A percentile compares a stretch with the other conserved stretches of the same genome.
Conservation (phyloP, 1,284 basidiomycete species). For the Ceratobasidium sp. region DNA sequence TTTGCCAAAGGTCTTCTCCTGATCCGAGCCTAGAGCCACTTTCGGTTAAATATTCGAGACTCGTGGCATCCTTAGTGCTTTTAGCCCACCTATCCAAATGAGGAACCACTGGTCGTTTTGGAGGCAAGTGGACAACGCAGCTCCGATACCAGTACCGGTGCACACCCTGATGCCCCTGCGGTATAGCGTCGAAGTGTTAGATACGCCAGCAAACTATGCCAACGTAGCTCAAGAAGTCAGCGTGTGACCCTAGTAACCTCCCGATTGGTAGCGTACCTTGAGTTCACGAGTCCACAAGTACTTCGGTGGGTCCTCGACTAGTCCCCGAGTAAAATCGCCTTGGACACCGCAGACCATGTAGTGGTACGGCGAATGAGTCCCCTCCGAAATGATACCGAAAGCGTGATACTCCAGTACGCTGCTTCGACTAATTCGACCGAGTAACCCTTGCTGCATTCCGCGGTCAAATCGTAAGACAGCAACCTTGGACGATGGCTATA, state of each 20-base stretch:
- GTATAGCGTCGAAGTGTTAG: conserved; percentile 80
- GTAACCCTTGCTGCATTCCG: conserved; percentile 76
- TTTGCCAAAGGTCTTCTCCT: conserved; percentile 72
- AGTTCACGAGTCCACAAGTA: conserved; percentile 79
- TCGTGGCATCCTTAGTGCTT: conserved; percentile 69
- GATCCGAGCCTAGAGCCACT: conserved; percentile 44
- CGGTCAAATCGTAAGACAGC: conserved; percentile 74
- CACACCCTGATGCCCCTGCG: conserved; percentile 80
- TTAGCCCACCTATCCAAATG: conserved; percentile 82
- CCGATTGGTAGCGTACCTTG: conserved; percentile 63
- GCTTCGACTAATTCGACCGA: conserved; percentile 73
- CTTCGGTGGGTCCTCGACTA: conserved; percentile 76
- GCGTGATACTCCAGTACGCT: conserved; percentile 74
- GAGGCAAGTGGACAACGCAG: conserved; percentile 69
- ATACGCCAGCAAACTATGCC: conserved; percentile 78
- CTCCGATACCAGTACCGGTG: conserved; percentile 82
- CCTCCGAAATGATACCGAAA: conserved; percentile 79
- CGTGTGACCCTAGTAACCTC: background rate
- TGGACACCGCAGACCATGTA: conserved; percentile 84
- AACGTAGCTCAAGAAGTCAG: background rate
- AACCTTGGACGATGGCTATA: conserved; percentile 75
- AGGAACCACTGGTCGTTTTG: conserved; percentile 66
- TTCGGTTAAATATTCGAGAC: background rate
- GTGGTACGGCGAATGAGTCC: conserved; percentile 75
- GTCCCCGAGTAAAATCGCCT: conserved; percentile 78